Percentiles rank a stretch among this genome's conserved stretches.
phyloP scores from a whole-genome alignment of 257 asterid species.

The Orobanche coerulescens region DNA sequence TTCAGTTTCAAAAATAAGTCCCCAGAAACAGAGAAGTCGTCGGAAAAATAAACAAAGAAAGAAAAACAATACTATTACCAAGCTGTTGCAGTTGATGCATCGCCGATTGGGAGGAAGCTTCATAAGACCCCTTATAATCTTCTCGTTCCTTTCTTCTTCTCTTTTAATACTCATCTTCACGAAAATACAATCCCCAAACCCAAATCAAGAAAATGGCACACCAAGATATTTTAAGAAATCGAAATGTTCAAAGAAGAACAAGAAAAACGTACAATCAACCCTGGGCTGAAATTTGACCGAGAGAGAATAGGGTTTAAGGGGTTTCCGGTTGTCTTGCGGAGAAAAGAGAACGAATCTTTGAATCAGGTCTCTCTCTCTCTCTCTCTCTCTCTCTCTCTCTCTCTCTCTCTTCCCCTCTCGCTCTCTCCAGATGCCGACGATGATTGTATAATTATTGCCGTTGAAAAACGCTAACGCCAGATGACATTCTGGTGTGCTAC shows the following conservation, averaged over 20 bases:
- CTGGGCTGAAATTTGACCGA: constrained; percentile 12
- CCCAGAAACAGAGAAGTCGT: not conserved
- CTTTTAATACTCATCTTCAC: constrained; percentile 60
- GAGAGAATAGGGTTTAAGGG: constrained; percentile 27
- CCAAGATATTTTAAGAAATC: not conserved
- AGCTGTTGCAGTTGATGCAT: constrained; percentile 91
- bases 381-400: constrained; percentile 22
- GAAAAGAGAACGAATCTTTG: constrained; percentile 26
- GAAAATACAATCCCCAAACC: constrained; percentile 17
- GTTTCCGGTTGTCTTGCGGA: constrained; percentile 23
- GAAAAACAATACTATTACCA: constrained; percentile 36
- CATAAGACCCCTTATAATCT: constrained; percentile 87
- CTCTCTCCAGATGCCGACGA: constrained; percentile 19
- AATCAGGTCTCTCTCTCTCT: constrained; percentile 26
- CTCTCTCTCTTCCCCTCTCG: constrained; percentile 20
- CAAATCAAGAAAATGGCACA: constrained; percentile 5
- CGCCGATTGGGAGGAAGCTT: constrained; percentile 97
- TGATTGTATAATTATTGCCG: constrained; percentile 32
- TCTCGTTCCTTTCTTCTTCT: constrained; percentile 85
- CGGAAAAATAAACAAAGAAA: not conserved
- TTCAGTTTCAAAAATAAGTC: not conserved
- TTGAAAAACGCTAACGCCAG: constrained; percentile 34
- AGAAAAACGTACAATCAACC: not conserved
- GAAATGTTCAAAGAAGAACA: not conserved
- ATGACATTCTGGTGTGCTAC: not conserved